Conservation (phyloP, 257 asterid species). For the Rauvolfia tetraphylla region DNA sequence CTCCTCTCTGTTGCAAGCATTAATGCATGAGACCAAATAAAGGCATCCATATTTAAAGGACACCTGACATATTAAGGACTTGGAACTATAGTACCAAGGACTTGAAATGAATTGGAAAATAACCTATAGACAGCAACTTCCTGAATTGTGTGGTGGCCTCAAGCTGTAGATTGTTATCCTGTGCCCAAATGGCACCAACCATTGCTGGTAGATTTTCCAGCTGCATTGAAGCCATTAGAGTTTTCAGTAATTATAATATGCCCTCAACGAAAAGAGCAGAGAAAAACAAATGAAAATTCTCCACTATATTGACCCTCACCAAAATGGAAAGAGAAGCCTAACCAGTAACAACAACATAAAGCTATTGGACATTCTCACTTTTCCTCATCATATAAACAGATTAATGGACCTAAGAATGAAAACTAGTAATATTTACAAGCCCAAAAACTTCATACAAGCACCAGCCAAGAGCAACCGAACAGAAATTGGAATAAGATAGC, state of each 20-base stretch:
- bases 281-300: background rate
- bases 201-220: conserved; percentile 64
- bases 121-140: conserved; percentile 79
- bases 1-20: conserved; percentile 50
- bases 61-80: background rate
- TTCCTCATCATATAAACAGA: background rate
- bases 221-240: conserved; percentile 33
- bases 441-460: background rate
- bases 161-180: conserved; percentile 55
- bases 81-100: background rate
- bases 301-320: background rate
- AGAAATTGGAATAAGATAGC: background rate
- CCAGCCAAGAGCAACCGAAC: background rate
- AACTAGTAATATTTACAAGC: background rate
- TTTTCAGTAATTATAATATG: background rate
- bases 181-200: conserved; percentile 64
- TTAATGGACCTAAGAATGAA: background rate
- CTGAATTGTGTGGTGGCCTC: conserved; percentile 76
- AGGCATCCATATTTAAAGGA: background rate
- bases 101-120: background rate
- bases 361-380: background rate
- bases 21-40: background rate
- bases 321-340: background rate
- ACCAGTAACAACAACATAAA: background rate
- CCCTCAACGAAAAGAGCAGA: background rate